Base-by-base conservation (phyloP, 2,329 filamentous ascomycete genomes). In the Phyllosticta ampelicida region DNA sequence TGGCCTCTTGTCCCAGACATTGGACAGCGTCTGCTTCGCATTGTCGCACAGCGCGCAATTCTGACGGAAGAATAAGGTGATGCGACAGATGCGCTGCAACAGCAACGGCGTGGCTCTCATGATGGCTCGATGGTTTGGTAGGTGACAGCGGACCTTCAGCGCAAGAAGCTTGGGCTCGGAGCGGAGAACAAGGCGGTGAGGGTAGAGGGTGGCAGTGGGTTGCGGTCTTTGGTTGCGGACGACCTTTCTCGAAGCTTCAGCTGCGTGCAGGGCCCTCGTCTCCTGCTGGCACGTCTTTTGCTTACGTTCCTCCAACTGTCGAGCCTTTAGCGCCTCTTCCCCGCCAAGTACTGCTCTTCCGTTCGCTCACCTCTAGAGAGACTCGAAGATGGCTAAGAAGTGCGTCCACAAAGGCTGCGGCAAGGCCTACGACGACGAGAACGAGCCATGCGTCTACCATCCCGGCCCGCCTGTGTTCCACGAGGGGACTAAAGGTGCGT, bases 321-420 rank as follows among this genome's bases (percentile, higher is more conserved):
- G 23, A 26, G 23, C 23, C 23, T 36, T 52, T 29, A 48, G 50
- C 26, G 36, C 29, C 20, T 5, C 21, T 5, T 36, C 55, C 9
- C 30, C 26, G 20, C 21, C 44, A 26, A 8, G 19, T 30, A 13
- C 53, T 29, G 9, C 53, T 18, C 48, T 13, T n/a, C 20, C 48
- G 16, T 20, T 8, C 26, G 5, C 3, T 18, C 49, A 48, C 26
- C 44, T n/a, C 48, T 44, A 19, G 19, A 44, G 36, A 44, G 36
- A 44, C 36, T 44, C 57, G 28, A 49, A 48, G 36, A 89, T 89
- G 85, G 78, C 86, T 60, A 82, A 85, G 67, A 97, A 95, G 77
- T 99, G 94, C 73, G 90, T 96, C 60, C 94, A 96, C 77, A 91
- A 95, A 74, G 90, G 91, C 71, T 99, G 94, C 74, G 90, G 87